Base-by-base conservation (phyloP, 2,329 filamentous ascomycete species). In the Colletotrichum shisoi region DNA sequence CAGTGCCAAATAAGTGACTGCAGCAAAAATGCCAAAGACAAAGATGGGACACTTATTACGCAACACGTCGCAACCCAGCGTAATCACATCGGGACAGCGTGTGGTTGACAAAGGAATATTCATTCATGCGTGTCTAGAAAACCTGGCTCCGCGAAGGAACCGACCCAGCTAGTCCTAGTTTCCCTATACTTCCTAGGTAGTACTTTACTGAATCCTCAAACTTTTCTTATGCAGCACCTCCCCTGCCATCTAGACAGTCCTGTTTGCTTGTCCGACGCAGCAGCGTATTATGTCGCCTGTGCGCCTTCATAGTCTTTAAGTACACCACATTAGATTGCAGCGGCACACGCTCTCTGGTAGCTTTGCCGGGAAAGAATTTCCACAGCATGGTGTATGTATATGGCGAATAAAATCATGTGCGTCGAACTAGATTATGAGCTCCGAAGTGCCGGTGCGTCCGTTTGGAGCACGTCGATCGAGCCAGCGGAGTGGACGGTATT, bases 351-450 rank as follows among this genome's bases (percentile, higher is more conserved):
- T 44, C 7, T 19, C 19, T 21, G 27, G 17, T 31, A n/a, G 48
- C 44, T 51, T 44, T 49, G 56, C 12, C 19, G 27, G 49, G 7
- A 45, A 49, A 2, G 17, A 15, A 3, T 31, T 12, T 31, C 49
- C 40, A 13, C 9, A 8, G 46, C 42, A 24, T 31, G 49, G 44
- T 56, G 57, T 67, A 64, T 64, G 54, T 68, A 65, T 57, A 56
- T 51, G 62, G 54, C 34, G 42, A 60, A 63, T 59, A 51, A 34
- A 65, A 60, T 65, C 65, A 68, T 68, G 65, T 68, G 64, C 61
- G 62, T 68, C 39, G 65, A 68, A 68, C 34, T n/a, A 48, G 65
- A 60, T 54, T 63, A 63, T 51, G 37, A 45, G 7, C 48, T 59
- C 56, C 56, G n/a, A 40, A 48, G 12, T 44, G 61, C 37, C n/a